Percentiles rank a stretch among this genome's conserved stretches.
phyloP scores from a whole-genome alignment of 2,329 filamentous ascomycete species.

The Zasmidium cellare region DNA sequence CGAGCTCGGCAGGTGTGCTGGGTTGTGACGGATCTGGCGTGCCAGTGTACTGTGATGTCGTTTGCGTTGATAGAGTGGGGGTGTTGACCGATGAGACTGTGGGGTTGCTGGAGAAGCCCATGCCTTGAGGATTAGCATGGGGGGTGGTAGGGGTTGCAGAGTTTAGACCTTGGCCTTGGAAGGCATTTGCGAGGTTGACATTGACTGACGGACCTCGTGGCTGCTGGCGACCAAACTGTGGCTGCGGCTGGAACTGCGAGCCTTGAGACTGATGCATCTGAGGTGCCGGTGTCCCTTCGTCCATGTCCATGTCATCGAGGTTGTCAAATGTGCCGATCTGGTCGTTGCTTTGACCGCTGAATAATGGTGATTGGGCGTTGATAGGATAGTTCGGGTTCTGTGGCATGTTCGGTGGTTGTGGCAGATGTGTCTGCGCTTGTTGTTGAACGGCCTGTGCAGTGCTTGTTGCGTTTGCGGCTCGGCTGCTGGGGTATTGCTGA shows the following conservation, averaged over 20 bases:
- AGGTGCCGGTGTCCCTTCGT: constrained; percentile 70
- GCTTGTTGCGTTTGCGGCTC: constrained; percentile 35
- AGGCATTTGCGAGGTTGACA: constrained; percentile 72
- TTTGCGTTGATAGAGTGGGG: constrained; percentile 74
- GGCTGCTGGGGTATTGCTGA: constrained; percentile 36
- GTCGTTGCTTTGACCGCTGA: constrained; percentile 33
- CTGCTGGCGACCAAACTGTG: constrained; percentile 57
- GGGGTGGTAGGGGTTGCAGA: constrained; percentile 87
- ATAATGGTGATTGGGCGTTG: constrained; percentile 30
- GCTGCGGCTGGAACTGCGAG: constrained; percentile 46
- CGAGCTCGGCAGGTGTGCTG: constrained; percentile 70
- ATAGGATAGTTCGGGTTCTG: constrained; percentile 17
- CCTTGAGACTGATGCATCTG: constrained; percentile 38
- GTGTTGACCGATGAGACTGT: constrained; percentile 98
- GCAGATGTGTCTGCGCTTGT: constrained; percentile 31
- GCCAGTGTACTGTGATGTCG: constrained; percentile 60
- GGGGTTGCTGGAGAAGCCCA: constrained; percentile 85
- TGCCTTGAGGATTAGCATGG: constrained; percentile 62
- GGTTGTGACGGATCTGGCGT: constrained; percentile 68
- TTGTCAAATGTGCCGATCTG: constrained; percentile 48
- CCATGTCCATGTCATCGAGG: constrained; percentile 97
- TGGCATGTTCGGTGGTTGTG: constrained; percentile 19
- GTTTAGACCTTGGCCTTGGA: constrained; percentile 70
- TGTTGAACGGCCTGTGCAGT: constrained; percentile 37
- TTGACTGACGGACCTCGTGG: constrained; percentile 70